These are phyloP conservation scores for Gomphus bonarii DNA, from an alignment of 1,284 basidiomycete genomes.

Conservation along the genomic window DNA sequence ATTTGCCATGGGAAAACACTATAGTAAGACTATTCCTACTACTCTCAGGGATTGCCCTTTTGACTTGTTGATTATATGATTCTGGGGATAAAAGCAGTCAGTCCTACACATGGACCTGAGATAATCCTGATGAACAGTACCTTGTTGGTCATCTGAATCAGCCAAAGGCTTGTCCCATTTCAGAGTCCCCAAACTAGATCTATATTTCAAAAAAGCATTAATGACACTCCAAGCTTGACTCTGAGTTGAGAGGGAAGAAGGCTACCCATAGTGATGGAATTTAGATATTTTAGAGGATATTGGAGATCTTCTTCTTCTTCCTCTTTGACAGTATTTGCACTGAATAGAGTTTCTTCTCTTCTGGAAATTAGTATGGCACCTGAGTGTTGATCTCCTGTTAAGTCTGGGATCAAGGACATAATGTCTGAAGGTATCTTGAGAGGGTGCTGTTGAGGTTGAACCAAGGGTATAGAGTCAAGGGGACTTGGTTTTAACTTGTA, in stretches of 20 bases:
- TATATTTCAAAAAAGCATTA: slow-evolving; percentile 29
- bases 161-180: slow-evolving; percentile 25
- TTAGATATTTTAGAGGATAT: slow-evolving; percentile 23
- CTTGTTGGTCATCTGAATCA: slow-evolving; percentile 15
- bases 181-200: slow-evolving; percentile 24
- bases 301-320: slow-evolving; percentile 15
- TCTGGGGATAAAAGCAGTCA: slow-evolving; percentile 23
- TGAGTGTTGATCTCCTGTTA: too few relatives aligned
- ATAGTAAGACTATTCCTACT: slow-evolving; percentile 24
- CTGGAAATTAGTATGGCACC: too few relatives aligned
- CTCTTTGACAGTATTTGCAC: slow-evolving; percentile 22
- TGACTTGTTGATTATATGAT: slow-evolving; percentile 31
- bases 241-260: slow-evolving; percentile 23
- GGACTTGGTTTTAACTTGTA: too few relatives aligned
- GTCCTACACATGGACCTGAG: slow-evolving; percentile 21
- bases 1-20: slow-evolving; percentile 32
- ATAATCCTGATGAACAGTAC: slow-evolving; percentile 22
- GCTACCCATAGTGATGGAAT: slow-evolving; percentile 19
- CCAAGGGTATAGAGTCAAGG: too few relatives aligned
- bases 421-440: too few relatives aligned
- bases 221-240: too few relatives aligned
- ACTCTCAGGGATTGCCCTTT: slow-evolving; percentile 31
- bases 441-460: too few relatives aligned
- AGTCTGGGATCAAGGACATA: too few relatives aligned
- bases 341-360: slow-evolving; percentile 18